A percentile compares a stretch with the other conserved stretches of the same genome.
Conservation (phyloP, 1,139 yeast genomes). For the Suhomyces ambrosiae region DNA sequence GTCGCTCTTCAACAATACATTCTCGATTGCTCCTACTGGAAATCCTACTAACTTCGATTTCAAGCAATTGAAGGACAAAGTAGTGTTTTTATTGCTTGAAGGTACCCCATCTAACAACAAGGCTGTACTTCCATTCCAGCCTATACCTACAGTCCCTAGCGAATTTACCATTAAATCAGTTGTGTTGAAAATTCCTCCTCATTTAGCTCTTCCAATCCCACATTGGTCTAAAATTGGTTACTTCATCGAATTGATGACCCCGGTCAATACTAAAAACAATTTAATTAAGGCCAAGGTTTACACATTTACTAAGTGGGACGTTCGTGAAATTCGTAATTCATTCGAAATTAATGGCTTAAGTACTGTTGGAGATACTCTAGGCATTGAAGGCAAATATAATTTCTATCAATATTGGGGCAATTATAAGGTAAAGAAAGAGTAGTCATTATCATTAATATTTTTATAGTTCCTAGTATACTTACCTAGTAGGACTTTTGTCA, state of each 20-base stretch:
- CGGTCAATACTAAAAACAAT: constrained; percentile 22
- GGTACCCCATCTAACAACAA: constrained; percentile 73
- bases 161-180: constrained; percentile 41
- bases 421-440: constrained; percentile 18
- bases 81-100: constrained; percentile 59
- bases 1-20: constrained; percentile 39
- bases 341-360: constrained; percentile 36
- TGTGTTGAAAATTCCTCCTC: constrained; percentile 44
- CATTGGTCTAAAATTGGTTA: constrained; percentile 23
- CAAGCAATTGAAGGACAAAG: constrained; percentile 29
- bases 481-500: constrained; percentile 7
- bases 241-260: constrained; percentile 28
- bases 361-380: constrained; percentile 30
- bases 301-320: constrained; percentile 22
- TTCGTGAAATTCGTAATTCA: constrained; percentile 22
- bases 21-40: constrained; percentile 18
- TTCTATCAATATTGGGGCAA: constrained; percentile 37
- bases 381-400: constrained; percentile 30
- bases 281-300: constrained; percentile 30
- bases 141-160: constrained; percentile 13
- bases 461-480: neutral
- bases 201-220: constrained; percentile 40
- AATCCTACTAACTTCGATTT: constrained; percentile 19
- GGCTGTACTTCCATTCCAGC: constrained; percentile 51
- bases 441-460: neutral